Evolutionary conservation across 129 eudicot genomes (phyloP), one percentile per base, ranked within the genome.

Genomic region (Mikania micrantha): DNA sequence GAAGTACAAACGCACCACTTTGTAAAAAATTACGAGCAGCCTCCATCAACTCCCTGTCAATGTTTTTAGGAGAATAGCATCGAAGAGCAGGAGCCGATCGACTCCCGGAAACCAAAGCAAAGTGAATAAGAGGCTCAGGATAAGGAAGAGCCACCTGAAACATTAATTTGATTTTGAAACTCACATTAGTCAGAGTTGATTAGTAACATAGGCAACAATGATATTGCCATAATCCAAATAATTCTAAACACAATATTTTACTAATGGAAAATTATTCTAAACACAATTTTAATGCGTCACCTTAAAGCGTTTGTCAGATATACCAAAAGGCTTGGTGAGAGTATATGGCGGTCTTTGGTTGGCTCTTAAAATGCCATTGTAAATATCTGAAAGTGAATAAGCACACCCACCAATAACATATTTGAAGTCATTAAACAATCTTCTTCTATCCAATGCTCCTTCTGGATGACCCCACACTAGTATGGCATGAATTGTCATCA

Each of bases 401-500:
- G 87, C 80, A 67, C 80, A 79, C 27, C 87, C 90, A 34, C 95
- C 95, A 74, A 87, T 87, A 60, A 84, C 95, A 68, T 87, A 87
- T 64, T 84, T 87, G 63, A 87, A 87, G 47, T 82, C 95, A 25
- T 80, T 85, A 35, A 77, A 42, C 66, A 87, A 47, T 58, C 69
- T 87, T 44, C 88, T 77, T 77, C 95, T 79, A 41, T 87, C 88
- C 41, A 87, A 74, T 63, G 90, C 73, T 74, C 95, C 88, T 73
- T 79, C 42, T 10, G 90, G 90, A 77, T 81, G 95, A 45, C 95
- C 95, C 84, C 83, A 82, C 36, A 79, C 83, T n/a, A 87, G 73
- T 71, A 84, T 84, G 12, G 85, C 95, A 80, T 87, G 90, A 72
- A 87, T 84, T 28, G 85, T 70, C 95, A 87, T 87, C 79, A 84